Percentiles rank a stretch among this genome's conserved stretches.
phyloP scores from a whole-genome alignment of 768 basidiomycete species.

The Lactarius hatsudake region DNA sequence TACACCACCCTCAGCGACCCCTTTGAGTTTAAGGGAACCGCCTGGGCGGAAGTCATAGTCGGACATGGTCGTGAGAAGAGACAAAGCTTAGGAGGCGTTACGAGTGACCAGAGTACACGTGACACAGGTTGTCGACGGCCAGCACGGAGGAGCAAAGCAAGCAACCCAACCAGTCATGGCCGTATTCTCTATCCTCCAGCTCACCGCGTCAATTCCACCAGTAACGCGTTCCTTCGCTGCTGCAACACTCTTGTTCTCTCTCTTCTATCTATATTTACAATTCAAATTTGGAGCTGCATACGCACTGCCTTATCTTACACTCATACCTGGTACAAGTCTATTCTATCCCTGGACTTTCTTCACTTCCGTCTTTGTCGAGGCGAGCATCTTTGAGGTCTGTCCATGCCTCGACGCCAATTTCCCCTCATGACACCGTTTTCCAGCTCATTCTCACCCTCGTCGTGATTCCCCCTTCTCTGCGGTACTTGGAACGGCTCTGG shows the following conservation, averaged over 20 bases:
- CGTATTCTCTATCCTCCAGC: constrained; percentile 66
- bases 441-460: constrained; percentile 78
- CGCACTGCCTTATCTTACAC: constrained; percentile 63
- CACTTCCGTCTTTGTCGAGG: constrained; percentile 87
- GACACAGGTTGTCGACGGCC: neutral
- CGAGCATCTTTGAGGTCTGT: constrained; percentile 77
- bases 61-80: constrained; percentile 49
- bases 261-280: constrained; percentile 61
- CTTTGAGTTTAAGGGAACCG: constrained; percentile 88
- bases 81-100: neutral
- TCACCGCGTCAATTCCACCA: constrained; percentile 70
- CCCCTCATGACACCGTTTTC: constrained; percentile 13
- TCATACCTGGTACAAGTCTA: constrained; percentile 77
- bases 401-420: neutral
- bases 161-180: constrained; percentile 51
- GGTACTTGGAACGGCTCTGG: constrained; percentile 95
- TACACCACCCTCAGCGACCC: constrained; percentile 72
- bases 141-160: neutral
- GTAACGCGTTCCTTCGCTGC: constrained; percentile 72
- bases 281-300: constrained; percentile 47
- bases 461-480: constrained; percentile 75
- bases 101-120: neutral
- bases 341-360: constrained; percentile 93
- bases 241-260: constrained; percentile 54
- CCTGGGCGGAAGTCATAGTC: constrained; percentile 85